Conservation (phyloP, 2,329 filamentous ascomycete species). For the Pseudogymnoascus sp. region DNA sequence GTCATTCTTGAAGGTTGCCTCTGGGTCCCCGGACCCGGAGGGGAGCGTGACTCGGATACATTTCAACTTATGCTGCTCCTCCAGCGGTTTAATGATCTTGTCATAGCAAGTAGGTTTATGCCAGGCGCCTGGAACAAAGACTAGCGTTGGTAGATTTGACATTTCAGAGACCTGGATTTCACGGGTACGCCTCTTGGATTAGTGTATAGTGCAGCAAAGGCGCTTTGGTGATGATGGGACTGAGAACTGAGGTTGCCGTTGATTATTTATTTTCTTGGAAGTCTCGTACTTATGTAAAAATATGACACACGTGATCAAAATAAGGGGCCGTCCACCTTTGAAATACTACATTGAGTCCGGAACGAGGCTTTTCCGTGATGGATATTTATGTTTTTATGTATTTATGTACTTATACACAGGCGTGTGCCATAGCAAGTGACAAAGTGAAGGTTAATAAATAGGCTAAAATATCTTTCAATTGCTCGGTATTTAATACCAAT, state of each 20-base stretch:
- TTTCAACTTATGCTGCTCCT: conserved; percentile 27
- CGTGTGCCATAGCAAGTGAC: not conserved
- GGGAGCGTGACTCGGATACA: conserved; percentile 31
- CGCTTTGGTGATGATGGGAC: not conserved
- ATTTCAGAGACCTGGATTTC: not conserved
- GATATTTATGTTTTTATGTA: not conserved
- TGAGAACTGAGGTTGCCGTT: not conserved
- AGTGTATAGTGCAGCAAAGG: not conserved
- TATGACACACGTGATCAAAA: not conserved
- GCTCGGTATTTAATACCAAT: not conserved
- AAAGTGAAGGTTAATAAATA: not conserved
- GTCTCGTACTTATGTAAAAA: not conserved
- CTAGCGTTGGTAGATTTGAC: conserved; percentile 28
- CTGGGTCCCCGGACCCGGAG: conserved; percentile 29
- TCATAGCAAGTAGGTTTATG: conserved; percentile 33
- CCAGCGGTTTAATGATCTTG: conserved; percentile 30
- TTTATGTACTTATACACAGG: not conserved
- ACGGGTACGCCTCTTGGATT: not conserved
- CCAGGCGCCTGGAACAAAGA: conserved; percentile 36
- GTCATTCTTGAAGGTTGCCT: conserved; percentile 34
- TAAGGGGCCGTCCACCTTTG: not conserved
- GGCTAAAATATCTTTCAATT: not conserved
- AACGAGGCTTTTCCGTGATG: too few species aligned
- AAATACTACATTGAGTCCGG: not conserved
- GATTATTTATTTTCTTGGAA: not conserved